Conservation (phyloP, 2,329 filamentous ascomycete species). For the Stachybotrys chartarum region DNA sequence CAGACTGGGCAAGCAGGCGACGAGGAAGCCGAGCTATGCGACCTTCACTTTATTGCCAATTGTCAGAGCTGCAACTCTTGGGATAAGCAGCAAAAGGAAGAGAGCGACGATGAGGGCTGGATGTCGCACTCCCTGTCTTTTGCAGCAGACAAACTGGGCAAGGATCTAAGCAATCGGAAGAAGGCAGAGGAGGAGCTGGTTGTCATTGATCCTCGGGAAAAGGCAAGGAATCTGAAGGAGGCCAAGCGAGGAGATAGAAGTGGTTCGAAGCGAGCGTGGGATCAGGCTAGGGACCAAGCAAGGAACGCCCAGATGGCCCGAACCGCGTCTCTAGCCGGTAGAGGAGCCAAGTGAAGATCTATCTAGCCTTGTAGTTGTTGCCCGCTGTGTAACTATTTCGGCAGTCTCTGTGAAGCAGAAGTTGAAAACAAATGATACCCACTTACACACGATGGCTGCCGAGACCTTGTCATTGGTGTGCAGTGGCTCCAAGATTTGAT, state of each 20-base stretch:
- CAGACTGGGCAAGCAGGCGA: not conserved
- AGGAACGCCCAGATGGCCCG: slow-evolving; percentile 50
- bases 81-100: slow-evolving; percentile 58
- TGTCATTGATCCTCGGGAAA: slow-evolving; percentile 87
- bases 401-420: too few species aligned
- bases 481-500: too few species aligned
- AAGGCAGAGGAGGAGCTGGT: slow-evolving; percentile 87
- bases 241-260: slow-evolving; percentile 53
- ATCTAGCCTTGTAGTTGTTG: too few species aligned
- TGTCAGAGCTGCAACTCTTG: slow-evolving; percentile 88
- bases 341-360: slow-evolving; percentile 41
- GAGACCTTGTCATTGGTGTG: not conserved
- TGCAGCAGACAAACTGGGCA: slow-evolving; percentile 82
- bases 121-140: slow-evolving; percentile 82
- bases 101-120: slow-evolving; percentile 65
- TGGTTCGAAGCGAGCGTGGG: slow-evolving; percentile 51
- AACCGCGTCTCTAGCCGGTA: slow-evolving; percentile 44
- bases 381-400: too few species aligned
- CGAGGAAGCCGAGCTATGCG: slow-evolving; percentile 67
- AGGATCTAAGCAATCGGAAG: slow-evolving; percentile 83
- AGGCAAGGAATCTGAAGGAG: slow-evolving; percentile 64
- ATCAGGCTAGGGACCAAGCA: slow-evolving; percentile 37
- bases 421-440: too few species aligned
- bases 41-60: slow-evolving; percentile 91
- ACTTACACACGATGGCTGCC: not conserved